These are phyloP conservation scores for Jackrogersella minutella DNA, from an alignment of 495 filamentous ascomycete species.

Conservation along the genomic window DNA sequence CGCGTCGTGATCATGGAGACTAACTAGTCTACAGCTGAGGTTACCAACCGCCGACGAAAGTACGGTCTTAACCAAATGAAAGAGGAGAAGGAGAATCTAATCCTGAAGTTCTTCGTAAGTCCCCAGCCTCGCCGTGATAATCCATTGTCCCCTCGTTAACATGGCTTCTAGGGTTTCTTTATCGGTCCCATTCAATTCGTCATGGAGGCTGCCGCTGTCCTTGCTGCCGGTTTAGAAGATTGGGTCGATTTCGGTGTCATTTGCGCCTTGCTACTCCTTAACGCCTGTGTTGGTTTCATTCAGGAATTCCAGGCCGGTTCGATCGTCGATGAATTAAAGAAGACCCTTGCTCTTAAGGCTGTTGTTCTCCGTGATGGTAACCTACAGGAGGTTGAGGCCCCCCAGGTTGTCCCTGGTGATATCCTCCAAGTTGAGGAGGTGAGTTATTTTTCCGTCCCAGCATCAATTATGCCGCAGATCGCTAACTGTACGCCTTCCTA, in stretches of 20 bases:
- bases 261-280: constrained; percentile 75
- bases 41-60: constrained; percentile 72
- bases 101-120: constrained; percentile 77
- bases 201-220: constrained; percentile 83
- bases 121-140: neutral
- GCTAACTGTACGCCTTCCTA: constrained; percentile 35
- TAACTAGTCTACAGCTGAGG: constrained; percentile 58
- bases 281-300: constrained; percentile 84
- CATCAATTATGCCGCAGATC: constrained; percentile 13
- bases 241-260: constrained; percentile 87
- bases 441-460: constrained; percentile 41
- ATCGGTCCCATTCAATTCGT: constrained; percentile 92
- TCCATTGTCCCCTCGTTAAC: constrained; percentile 6
- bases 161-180: constrained; percentile 68
- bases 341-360: constrained; percentile 86
- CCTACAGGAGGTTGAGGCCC: constrained; percentile 74
- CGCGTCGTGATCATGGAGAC: neutral
- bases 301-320: constrained; percentile 92
- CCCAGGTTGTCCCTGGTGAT: constrained; percentile 87
- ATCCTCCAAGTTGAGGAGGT: constrained; percentile 84
- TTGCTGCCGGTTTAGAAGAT: constrained; percentile 81
- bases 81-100: constrained; percentile 84
- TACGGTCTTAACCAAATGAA: constrained; percentile 90
- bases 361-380: constrained; percentile 80
- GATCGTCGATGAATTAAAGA: constrained; percentile 91